Base-by-base conservation (phyloP, 2,329 filamentous ascomycete species). In the Helotiales sp. region DNA sequence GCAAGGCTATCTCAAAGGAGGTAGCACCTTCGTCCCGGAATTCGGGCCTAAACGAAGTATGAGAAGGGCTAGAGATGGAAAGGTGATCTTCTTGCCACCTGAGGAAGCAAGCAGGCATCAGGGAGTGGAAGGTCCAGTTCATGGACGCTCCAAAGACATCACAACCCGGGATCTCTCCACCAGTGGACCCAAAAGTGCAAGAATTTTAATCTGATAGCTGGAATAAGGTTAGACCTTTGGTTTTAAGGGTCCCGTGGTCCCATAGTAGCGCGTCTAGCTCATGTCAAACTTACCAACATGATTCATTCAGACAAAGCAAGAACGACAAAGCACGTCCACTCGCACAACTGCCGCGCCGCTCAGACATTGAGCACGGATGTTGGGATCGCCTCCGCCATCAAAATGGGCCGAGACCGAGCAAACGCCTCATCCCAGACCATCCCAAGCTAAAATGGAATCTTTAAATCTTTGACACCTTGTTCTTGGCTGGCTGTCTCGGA, bases 331-430 rank as follows among this genome's bases (percentile, higher is more conserved):
- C 40, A 45, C 28, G 52, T 22, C 52, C 52, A 34, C 20, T 45
- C 28, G 13, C 3, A 34, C 52, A 34, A 55, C 52, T 55, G 52
- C 52, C 52, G 45, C n/a, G 30, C 30, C 54, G 54, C 54, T 57
- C 32, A 57, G 54, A 57, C 54, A 26, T 57, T 40, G 32, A 57
- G 54, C 54, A 57, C 54, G 40, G 54, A 57, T 57, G n/a, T 20
- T 17, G 6, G 20, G 40, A 40, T 10, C 20, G 15, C 49, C 26
- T 30, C 49, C 49, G n/a, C 24, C 11, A 6, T 1, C 15, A 10
- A 20, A 57, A 40, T 11, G n/a, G 30, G 4, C 32, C n/a, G 54
- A 34, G n/a, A 57, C 20, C 30, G 0, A 52, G 20, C 32, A 37
- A 57, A 57, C 54, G 20, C 54, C 54, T 24, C 54, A 24, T 24